Percentiles rank a stretch among this genome's conserved stretches.
Conservation (phyloP, 2,329 filamentous ascomycete species). For the Calonectria pauciramosa region DNA sequence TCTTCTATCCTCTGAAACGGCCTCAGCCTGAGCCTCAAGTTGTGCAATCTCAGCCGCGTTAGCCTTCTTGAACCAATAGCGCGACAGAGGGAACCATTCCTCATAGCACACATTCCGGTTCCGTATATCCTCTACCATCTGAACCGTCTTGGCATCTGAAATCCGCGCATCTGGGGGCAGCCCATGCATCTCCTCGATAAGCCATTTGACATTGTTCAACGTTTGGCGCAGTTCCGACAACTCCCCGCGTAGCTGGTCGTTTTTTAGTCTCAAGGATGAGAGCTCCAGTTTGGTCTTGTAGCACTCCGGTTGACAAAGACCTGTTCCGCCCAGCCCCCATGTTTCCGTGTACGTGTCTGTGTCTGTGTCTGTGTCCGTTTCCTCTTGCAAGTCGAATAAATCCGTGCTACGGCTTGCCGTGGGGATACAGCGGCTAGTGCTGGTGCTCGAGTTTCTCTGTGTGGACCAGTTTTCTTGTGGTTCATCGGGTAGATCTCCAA, state of each 20-base stretch:
- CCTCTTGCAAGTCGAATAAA: not conserved
- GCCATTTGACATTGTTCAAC: constrained; percentile 13
- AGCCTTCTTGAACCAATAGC: not conserved
- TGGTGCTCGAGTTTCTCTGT: not conserved
- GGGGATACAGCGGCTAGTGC: not conserved
- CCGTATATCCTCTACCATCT: not conserved
- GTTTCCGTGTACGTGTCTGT: not conserved
- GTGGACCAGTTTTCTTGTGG: constrained; percentile 10
- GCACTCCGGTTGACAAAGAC: not conserved
- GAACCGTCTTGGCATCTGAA: not conserved
- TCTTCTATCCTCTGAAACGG: not conserved
- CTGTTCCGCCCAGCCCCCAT: not conserved
- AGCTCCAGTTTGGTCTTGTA: not conserved
- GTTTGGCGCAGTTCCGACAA: not conserved
- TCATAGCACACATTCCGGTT: constrained; percentile 8
- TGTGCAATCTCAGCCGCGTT: not conserved
- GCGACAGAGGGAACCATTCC: not conserved
- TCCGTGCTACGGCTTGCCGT: not conserved
- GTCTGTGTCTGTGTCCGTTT: not conserved
- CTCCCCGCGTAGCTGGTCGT: constrained; percentile 11
- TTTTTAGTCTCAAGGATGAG: not conserved
- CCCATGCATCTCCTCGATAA: constrained; percentile 2
- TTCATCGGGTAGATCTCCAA: not conserved
- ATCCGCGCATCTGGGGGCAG: not conserved
- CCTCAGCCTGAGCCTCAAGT: not conserved